Percentiles rank a stretch among this genome's conserved stretches.
These are phyloP conservation scores for Thoreauomyces humboldtii DNA, from an alignment of 192 early-diverging fungal species.

Conservation along the genomic window DNA sequence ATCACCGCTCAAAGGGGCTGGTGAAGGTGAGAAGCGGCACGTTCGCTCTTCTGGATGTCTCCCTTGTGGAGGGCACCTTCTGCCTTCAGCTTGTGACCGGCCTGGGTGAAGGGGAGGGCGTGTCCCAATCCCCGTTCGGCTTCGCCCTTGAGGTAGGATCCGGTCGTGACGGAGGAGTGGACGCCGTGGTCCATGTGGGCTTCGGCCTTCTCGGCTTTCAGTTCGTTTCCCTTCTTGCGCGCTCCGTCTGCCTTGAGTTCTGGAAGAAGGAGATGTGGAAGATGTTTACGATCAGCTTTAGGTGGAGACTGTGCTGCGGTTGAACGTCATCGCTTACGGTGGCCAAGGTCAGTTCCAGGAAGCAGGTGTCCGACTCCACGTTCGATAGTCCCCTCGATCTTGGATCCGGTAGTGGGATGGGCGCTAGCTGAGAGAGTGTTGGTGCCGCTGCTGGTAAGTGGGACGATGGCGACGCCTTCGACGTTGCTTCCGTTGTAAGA, in stretches of 20 bases:
- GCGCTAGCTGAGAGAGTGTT: no score
- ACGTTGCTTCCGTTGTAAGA: no score
- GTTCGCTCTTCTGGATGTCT: conserved; percentile 23
- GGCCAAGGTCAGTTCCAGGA: conserved; percentile 27
- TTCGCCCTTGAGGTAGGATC: conserved; percentile 16
- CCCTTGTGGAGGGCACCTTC: conserved; percentile 30
- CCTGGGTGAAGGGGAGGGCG: conserved; percentile 5
- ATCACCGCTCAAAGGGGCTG: no score
- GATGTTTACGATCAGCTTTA: not conserved
- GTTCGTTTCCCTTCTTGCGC: conserved; percentile 12
- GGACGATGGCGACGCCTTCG: no score
- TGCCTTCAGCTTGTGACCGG: conserved; percentile 27
- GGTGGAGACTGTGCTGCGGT: no score
- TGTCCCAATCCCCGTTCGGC: conserved; percentile 9
- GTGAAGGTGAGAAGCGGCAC: conserved; percentile 22
- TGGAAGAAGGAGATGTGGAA: no score
- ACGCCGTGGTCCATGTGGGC: conserved; percentile 27
- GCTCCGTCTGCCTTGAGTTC: conserved; percentile 28
- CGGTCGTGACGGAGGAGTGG: conserved; percentile 15
- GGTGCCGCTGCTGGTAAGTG: no score
- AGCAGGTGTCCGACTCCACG: conserved; percentile 23
- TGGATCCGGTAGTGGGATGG: conserved; percentile 12
- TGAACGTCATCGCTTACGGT: no score
- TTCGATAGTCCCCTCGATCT: conserved; percentile 19
- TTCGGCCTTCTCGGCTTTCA: conserved; percentile 20